Percentiles rank a stretch among this genome's conserved stretches.
Conservation (phyloP, 1,139 yeast species). For the Kurtzmaniella quercitrusa region DNA sequence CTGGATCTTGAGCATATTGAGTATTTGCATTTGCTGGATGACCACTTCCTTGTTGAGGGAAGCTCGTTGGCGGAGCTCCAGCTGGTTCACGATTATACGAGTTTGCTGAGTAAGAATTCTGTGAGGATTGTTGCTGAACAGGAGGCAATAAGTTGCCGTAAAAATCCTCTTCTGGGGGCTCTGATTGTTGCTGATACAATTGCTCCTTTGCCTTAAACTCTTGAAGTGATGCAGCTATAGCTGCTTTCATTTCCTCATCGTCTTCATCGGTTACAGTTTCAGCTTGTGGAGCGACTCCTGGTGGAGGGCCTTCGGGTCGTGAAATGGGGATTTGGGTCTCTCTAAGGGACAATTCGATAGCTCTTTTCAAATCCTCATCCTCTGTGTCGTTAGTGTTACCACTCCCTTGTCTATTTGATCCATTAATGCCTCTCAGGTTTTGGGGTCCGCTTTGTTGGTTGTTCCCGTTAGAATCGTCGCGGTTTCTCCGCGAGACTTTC, state of each 20-base stretch:
- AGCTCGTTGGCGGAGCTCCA: slow-evolving; percentile 8
- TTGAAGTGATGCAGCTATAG: slow-evolving; percentile 86
- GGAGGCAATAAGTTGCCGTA: slow-evolving; percentile 23
- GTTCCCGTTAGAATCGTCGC: slow-evolving; percentile 18
- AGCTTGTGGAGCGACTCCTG: slow-evolving; percentile 7
- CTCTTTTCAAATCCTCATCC: slow-evolving; percentile 75
- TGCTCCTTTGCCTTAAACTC: slow-evolving; percentile 55
- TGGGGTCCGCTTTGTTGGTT: slow-evolving; percentile 8
- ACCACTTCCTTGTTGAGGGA: slow-evolving; percentile 4
- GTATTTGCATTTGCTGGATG: slow-evolving; percentile 1
- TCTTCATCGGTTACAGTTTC: slow-evolving; percentile 39
- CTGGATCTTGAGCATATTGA: slow-evolving; percentile 11
- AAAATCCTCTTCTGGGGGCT: slow-evolving; percentile 19
- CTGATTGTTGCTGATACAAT: slow-evolving; percentile 13
- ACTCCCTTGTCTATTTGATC: not conserved
- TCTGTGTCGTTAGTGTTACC: slow-evolving; percentile 33
- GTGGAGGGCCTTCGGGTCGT: slow-evolving; percentile 14
- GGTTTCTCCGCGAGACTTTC: slow-evolving; percentile 32
- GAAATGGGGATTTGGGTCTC: slow-evolving; percentile 37
- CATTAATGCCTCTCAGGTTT: slow-evolving; percentile 2
- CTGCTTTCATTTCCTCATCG: slow-evolving; percentile 89
- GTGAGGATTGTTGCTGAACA: slow-evolving; percentile 3
- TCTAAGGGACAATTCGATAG: slow-evolving; percentile 71
- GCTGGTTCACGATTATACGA: not conserved
- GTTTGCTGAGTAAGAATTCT: slow-evolving; percentile 1